These are phyloP conservation scores for Didymella arachidicola DNA, from an alignment of 2,329 filamentous ascomycete genomes.

Conservation along the genomic window DNA sequence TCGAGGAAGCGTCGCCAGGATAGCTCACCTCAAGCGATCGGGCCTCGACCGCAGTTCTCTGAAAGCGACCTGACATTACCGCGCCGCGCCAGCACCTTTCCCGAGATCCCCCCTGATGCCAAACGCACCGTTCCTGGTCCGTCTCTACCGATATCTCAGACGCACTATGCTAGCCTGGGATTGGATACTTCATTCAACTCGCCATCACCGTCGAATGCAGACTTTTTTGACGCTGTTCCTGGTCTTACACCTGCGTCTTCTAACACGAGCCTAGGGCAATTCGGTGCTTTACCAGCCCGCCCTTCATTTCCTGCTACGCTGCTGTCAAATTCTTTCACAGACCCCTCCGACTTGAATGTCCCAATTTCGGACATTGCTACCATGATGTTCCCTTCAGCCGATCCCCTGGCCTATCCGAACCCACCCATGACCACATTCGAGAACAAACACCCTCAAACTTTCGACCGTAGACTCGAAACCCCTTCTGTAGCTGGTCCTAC, in stretches of 20 bases:
- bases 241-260: slow-evolving; percentile 46
- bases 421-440: slow-evolving; percentile 71
- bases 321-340: slow-evolving; percentile 40
- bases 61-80: slow-evolving; percentile 31
- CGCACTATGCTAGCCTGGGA: slow-evolving; percentile 39
- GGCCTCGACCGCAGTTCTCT: slow-evolving; percentile 35
- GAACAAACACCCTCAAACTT: slow-evolving; percentile 49
- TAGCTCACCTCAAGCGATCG: slow-evolving; percentile 45
- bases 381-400: slow-evolving; percentile 81
- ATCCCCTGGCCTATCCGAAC: slow-evolving; percentile 81
- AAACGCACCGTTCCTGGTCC: slow-evolving; percentile 38
- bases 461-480: slow-evolving; percentile 35
- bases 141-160: slow-evolving; percentile 41
- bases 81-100: slow-evolving; percentile 49
- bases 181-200: slow-evolving; percentile 40
- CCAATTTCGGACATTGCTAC: slow-evolving; percentile 73
- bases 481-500: slow-evolving; percentile 30
- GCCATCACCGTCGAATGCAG: slow-evolving; percentile 36
- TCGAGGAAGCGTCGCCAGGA: slow-evolving; percentile 51
- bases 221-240: slow-evolving; percentile 43
- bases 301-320: slow-evolving; percentile 42
- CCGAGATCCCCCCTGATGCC: slow-evolving; percentile 41
- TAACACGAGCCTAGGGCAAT: slow-evolving; percentile 40
- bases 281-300: slow-evolving; percentile 36
- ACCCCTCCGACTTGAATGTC: slow-evolving; percentile 49